phyloP scores from a whole-genome alignment of 228 moss, liverwort and hornwort species.

The Sphagnum magellanicum region DNA sequence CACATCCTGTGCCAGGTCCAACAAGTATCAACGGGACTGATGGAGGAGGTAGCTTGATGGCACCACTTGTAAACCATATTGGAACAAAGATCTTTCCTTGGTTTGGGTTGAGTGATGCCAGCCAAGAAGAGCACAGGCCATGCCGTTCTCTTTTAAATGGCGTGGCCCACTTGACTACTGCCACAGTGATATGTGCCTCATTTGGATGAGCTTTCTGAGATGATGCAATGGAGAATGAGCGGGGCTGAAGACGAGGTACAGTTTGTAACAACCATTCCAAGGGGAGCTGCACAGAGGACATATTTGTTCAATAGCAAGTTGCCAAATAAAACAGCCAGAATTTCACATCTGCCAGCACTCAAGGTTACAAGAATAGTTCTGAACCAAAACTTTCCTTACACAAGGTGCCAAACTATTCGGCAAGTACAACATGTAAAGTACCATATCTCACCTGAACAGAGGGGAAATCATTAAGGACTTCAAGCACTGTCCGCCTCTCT shows the following conservation, averaged over 20 bases:
- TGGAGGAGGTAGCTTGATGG: slow-evolving; percentile 70
- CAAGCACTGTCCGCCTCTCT: slow-evolving; percentile 80
- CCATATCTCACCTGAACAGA: slow-evolving; percentile 62
- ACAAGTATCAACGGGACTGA: slow-evolving; percentile 83
- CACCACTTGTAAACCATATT: slow-evolving; percentile 81
- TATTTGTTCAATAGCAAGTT: not conserved
- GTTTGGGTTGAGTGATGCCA: slow-evolving; percentile 65
- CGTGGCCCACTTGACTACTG: slow-evolving; percentile 85
- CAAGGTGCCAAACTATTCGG: not conserved
- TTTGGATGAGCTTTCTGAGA: slow-evolving; percentile 70
- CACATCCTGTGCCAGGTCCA: slow-evolving; percentile 96
- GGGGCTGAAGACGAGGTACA: slow-evolving; percentile 78
- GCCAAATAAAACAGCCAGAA: not conserved
- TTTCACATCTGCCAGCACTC: not conserved
- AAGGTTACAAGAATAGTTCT: not conserved
- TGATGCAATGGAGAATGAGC: slow-evolving; percentile 89
- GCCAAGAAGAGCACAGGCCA: slow-evolving; percentile 93
- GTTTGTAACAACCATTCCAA: slow-evolving; percentile 92
- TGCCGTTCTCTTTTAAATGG: slow-evolving; percentile 76
- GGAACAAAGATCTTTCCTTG: slow-evolving; percentile 65
- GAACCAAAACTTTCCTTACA: not conserved
- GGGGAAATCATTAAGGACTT: slow-evolving; percentile 84
- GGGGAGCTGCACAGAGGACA: slow-evolving; percentile 39
- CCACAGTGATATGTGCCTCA: slow-evolving; percentile 77
- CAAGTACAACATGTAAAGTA: no score